Base-by-base conservation (phyloP, 345 rosid genomes). In the Limnanthes douglasii region DNA sequence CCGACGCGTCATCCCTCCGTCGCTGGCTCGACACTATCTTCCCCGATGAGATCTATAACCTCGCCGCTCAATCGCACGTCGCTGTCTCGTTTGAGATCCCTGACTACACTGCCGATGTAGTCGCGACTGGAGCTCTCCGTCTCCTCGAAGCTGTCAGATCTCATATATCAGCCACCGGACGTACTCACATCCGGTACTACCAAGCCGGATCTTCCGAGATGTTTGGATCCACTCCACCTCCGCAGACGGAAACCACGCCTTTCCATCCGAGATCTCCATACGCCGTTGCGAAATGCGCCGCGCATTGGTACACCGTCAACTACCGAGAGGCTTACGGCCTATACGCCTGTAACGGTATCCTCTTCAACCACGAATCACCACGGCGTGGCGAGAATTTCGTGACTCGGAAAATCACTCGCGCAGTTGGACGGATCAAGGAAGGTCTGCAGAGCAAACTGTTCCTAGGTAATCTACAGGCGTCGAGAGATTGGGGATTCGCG, bases 1-100 rank as follows among this genome's bases (percentile, higher is more conserved):
- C 68, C 23, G 90, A 78, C 46, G 90, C 97, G 12, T 88, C 97
- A 45, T 88, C 95, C 0, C 93, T 88, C 51, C 93, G 95, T 20
- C 86, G 97, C 27, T 88, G 95, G 95, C 75, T 88, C 44, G 95
- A 88, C 58, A 72, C 72, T 7, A 75, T 88, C 55, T 48, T 24
- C 41, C 95, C 93, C 3, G 83, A 86, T 40, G 95, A 86, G 75
- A 92, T 86, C 24, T 86, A 86, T 66, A 86, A 82, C 22, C 78
- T 88, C 17, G 97, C 90, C 8, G 97, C 95, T 18, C 97, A 88
- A 43, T 83, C 93, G 2, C 95, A 88, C 37, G 97, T 83, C 1
- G 95, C 93, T 0, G 95, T 88, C 39, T 83, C 97, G 23, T 88
- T 88, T 34, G 95, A 88, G 69, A 78, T 88, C 62, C 95, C 95